Conservation (phyloP, 768 basidiomycete genomes). For the Leucocoprinus sp. region DNA sequence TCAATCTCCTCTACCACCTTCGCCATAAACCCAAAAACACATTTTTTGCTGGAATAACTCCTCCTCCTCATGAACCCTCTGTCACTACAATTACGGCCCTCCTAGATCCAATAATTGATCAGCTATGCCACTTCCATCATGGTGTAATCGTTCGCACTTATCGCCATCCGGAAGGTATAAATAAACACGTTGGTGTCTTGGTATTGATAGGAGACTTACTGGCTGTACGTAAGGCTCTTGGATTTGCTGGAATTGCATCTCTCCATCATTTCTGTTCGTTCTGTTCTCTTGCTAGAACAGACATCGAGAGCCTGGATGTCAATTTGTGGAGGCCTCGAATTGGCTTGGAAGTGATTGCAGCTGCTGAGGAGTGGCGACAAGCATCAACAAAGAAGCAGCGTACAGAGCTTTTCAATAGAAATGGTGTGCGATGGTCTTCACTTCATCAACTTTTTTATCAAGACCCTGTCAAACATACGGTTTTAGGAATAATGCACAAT, state of each 20-base stretch:
- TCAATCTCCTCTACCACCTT: conserved; percentile 15
- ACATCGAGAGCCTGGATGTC: conserved; percentile 10
- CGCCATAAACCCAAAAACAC: conserved; percentile 11
- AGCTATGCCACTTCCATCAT: conserved; percentile 7
- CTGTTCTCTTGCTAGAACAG: conserved; percentile 5
- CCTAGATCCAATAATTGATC: conserved; percentile 10
- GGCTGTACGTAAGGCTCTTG: conserved; percentile 17
- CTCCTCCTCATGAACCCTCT: conserved; percentile 17
- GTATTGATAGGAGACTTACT: conserved; percentile 15
- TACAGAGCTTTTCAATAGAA: conserved; percentile 6
- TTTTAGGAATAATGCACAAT: conserved; percentile 20
- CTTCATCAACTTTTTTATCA: conserved; percentile 16
- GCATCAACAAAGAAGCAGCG: conserved; percentile 15
- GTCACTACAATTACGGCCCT: conserved; percentile 14
- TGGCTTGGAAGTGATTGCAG: conserved; percentile 1
- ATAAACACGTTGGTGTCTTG: conserved; percentile 13
- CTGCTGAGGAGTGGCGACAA: conserved; percentile 6
- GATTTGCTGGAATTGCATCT: conserved; percentile 14
- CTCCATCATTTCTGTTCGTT: conserved; percentile 17
- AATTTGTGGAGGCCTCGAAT: conserved; percentile 6
- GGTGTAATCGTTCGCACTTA: conserved; percentile 12
- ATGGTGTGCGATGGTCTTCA: conserved; percentile 19
- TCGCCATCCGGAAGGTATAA: conserved; percentile 14
- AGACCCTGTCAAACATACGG: conserved; percentile 17
- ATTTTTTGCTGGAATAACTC: conserved; percentile 17